Evolutionary conservation across 176 grass and related monocot species (phyloP).

Genomic region (Aegilops speltoides): DNA sequence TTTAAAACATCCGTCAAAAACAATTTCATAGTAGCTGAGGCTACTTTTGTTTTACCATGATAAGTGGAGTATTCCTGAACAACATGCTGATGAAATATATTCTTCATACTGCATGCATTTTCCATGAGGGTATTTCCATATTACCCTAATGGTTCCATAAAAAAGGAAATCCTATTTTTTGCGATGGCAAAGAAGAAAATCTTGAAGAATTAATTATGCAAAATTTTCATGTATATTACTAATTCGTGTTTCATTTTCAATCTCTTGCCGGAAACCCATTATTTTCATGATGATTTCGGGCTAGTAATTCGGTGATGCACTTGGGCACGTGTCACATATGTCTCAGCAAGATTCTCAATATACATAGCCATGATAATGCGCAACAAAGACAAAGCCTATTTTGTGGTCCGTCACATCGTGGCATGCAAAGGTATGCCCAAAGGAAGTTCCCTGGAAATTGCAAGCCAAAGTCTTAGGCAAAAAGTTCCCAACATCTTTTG

Average conservation of each 20-base stretch:
- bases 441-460: neutral
- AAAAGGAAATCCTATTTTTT: too few relatives aligned
- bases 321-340: neutral
- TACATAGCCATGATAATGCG: neutral
- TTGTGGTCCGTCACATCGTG: neutral
- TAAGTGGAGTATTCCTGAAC: neutral
- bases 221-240: neutral
- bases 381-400: neutral
- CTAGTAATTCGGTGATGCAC: neutral
- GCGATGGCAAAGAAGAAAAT: neutral
- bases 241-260: neutral
- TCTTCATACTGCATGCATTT: neutral
- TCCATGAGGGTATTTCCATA: neutral
- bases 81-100: neutral
- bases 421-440: neutral
- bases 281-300: neutral
- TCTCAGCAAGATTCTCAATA: neutral
- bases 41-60: neutral
- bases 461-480: too few relatives aligned
- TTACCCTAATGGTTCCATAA: neutral
- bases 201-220: neutral
- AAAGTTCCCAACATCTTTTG: neutral
- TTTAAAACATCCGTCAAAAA: neutral
- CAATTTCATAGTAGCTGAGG: neutral
- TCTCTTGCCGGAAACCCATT: too few relatives aligned